Conservation (phyloP, 2,329 filamentous ascomycete species). For the Fusarium duplospermum region DNA sequence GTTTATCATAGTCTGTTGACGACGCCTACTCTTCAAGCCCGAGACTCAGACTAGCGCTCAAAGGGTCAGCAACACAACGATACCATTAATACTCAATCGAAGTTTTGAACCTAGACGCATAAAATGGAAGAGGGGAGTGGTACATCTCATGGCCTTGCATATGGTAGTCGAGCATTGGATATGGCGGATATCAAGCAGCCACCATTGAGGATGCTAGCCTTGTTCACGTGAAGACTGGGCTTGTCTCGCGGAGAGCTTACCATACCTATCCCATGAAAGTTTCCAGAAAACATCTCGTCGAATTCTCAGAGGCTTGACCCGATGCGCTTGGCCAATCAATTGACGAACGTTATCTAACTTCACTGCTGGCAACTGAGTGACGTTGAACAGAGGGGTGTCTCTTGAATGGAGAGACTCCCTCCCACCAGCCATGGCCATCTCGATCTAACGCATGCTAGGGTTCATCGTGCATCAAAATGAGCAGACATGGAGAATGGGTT, state of each 20-base stretch:
- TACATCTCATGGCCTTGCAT: not conserved
- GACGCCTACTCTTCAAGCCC: too few relatives aligned
- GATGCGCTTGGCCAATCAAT: not conserved
- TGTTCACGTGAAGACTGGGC: not conserved
- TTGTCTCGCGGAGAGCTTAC: not conserved
- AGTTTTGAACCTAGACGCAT: not conserved
- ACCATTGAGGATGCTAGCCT: not conserved
- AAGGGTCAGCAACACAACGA: not conserved
- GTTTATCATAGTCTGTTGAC: not conserved
- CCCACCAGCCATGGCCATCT: not conserved
- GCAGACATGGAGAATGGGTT: slow-evolving; percentile 7
- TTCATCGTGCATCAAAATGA: slow-evolving; percentile 3
- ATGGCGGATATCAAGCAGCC: not conserved
- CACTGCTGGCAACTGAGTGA: not conserved
- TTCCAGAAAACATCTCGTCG: not conserved
- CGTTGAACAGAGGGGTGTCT: not conserved
- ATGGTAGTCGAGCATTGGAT: not conserved
- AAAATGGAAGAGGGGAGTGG: not conserved
- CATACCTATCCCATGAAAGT: not conserved
- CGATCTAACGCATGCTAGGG: slow-evolving; percentile 7
- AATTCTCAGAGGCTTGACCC: not conserved
- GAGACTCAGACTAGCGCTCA: not conserved
- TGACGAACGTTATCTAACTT: not conserved
- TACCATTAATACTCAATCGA: not conserved
- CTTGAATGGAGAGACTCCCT: not conserved